phyloP scores from a whole-genome alignment of 2,329 filamentous ascomycete species.

The Furcasterigmium sp. region DNA sequence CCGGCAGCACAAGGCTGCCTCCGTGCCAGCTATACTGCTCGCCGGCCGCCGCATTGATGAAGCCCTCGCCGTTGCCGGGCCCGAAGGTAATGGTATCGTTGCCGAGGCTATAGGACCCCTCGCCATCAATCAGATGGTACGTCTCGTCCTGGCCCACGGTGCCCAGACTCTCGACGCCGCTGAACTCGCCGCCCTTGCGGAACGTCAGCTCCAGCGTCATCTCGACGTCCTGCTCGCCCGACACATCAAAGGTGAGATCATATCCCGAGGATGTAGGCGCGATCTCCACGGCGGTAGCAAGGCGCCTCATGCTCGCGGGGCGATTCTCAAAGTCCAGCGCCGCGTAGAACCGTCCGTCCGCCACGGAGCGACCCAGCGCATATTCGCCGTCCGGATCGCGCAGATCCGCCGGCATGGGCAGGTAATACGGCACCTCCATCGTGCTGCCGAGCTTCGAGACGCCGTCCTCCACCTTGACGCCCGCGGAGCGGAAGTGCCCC shows the following conservation, averaged over 20 bases:
- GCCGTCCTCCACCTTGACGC: slow-evolving; percentile 6
- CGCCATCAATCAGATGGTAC: slow-evolving; percentile 10
- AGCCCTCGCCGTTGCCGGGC: slow-evolving; percentile 10
- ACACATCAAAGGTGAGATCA: slow-evolving; percentile 12
- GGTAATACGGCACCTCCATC: slow-evolving; percentile 14
- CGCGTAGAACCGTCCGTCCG: slow-evolving; percentile 13
- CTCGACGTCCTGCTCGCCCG: slow-evolving; percentile 13
- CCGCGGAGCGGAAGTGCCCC: slow-evolving; percentile 14
- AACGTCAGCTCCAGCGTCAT: slow-evolving; percentile 15
- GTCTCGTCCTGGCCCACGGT: slow-evolving; percentile 6
- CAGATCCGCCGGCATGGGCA: slow-evolving; percentile 11
- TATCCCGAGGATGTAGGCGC: slow-evolving; percentile 9
- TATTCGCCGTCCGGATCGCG: slow-evolving; percentile 10
- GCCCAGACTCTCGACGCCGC: slow-evolving; percentile 3
- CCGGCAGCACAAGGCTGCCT: slow-evolving; percentile 8
- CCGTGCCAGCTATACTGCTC: slow-evolving; percentile 14
- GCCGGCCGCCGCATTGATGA: slow-evolving; percentile 8
- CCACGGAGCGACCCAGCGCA: slow-evolving; percentile 8
- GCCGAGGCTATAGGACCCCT: slow-evolving; percentile 10
- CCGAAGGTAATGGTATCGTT: slow-evolving; percentile 12
- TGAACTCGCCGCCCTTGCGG: slow-evolving; percentile 8
- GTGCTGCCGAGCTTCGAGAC: slow-evolving; percentile 7
- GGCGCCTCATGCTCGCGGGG: slow-evolving; percentile 11
- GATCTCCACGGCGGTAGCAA: slow-evolving; percentile 11
- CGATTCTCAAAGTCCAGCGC: slow-evolving; percentile 14